These are phyloP conservation scores for Trypanosoma grayi DNA, from an alignment of 208 protist genomes.

Conservation along the genomic window DNA sequence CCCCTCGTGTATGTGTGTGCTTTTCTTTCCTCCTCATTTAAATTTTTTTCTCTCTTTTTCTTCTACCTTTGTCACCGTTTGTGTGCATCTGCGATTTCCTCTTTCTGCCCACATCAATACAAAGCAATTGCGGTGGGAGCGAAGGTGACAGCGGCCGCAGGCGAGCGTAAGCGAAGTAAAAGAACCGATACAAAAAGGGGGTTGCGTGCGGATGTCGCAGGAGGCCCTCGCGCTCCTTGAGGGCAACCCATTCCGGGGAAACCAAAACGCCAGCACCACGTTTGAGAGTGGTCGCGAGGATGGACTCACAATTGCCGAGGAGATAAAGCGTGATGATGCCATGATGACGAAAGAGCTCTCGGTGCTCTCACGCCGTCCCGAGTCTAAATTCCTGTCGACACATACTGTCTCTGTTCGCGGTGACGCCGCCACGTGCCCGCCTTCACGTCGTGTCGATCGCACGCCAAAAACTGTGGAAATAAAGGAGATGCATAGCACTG, in stretches of 20 bases:
- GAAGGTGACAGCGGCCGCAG: neutral
- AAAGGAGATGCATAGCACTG: slow-evolving; percentile 85
- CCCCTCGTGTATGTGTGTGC: slow-evolving; percentile 3
- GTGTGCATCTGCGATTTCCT: neutral
- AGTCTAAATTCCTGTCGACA: slow-evolving; percentile 11
- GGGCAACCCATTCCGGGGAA: slow-evolving; percentile 18
- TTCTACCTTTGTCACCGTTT: neutral
- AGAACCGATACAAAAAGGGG: neutral
- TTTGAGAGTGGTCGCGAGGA: neutral
- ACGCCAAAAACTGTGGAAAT: slow-evolving; percentile 28
- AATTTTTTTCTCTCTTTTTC: neutral
- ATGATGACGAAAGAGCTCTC: slow-evolving; percentile 57
- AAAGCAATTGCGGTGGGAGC: too few species aligned
- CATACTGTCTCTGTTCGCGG: slow-evolving; percentile 6
- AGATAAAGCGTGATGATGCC: slow-evolving; percentile 63
- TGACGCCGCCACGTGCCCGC: neutral
- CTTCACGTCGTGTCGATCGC: neutral
- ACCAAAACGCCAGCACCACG: neutral
- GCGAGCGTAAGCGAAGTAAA: neutral
- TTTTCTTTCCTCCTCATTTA: neutral
- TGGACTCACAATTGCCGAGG: slow-evolving; percentile 35
- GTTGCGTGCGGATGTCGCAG: slow-evolving; percentile 3
- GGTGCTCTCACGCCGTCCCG: slow-evolving; percentile 24
- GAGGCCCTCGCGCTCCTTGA: neutral
- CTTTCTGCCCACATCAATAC: too few species aligned